A percentile compares a stretch with the other conserved stretches of the same genome.
phyloP scores from a whole-genome alignment of 371 early-diverging fungal species.

The Mucor piriformis region DNA sequence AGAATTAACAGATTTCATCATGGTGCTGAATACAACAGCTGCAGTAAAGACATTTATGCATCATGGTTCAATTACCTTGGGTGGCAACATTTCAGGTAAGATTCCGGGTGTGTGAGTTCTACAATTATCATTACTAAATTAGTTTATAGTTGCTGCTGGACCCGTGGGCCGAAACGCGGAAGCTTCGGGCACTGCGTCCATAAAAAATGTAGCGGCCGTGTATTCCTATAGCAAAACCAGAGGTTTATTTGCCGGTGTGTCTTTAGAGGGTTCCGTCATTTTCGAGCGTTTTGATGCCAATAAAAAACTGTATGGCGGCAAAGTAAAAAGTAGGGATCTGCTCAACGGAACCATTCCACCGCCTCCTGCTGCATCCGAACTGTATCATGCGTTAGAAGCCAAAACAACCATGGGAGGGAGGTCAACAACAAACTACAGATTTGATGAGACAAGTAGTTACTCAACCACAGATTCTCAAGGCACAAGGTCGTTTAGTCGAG shows the following conservation, averaged over 20 bases:
- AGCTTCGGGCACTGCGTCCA: conserved; percentile 64
- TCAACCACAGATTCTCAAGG: not conserved
- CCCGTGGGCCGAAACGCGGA: conserved; percentile 82
- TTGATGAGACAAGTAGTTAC: not conserved
- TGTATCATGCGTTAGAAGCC: conserved; percentile 67
- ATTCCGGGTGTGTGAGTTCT: too few species aligned
- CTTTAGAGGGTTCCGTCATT: conserved; percentile 89
- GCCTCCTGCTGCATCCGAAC: conserved; percentile 75
- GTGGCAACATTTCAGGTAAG: conserved; percentile 60
- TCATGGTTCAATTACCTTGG: conserved; percentile 76
- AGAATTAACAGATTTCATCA: conserved; percentile 80
- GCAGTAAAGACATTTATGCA: conserved; percentile 77
- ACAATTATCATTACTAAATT: too few species aligned
- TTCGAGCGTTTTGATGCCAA: conserved; percentile 90
- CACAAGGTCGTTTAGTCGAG: conserved; percentile 34
- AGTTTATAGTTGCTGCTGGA: conserved; percentile 62
- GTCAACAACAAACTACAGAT: not conserved
- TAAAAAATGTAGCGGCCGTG: conserved; percentile 49
- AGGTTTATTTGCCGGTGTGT: conserved; percentile 83
- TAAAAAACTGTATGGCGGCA: conserved; percentile 76
- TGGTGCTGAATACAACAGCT: conserved; percentile 76
- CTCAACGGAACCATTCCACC: conserved; percentile 72
- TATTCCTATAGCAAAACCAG: conserved; percentile 75
- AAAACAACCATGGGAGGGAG: conserved; percentile 2
- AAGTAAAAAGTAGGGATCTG: conserved; percentile 75